Evolutionary conservation across 1,284 basidiomycete species (phyloP).

Genomic region (Flammula alnicola): DNA sequence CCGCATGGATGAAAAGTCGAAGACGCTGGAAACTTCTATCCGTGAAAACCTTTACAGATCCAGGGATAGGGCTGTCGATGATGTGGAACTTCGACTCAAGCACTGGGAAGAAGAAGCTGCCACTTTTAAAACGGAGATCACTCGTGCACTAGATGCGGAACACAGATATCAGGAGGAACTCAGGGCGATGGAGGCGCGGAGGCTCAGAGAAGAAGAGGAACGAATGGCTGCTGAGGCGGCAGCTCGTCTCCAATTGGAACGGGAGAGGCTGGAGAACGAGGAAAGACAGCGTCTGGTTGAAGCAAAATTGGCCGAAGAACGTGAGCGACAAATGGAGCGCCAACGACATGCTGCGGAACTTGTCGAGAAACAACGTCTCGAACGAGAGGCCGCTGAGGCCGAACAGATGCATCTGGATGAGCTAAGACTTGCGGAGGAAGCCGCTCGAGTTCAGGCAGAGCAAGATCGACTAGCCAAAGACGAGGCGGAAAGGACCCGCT

Average conservation of each 20-base stretch:
- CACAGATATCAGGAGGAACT: conserved; percentile 34
- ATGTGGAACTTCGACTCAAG: conserved; percentile 51
- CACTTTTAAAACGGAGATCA: conserved; percentile 41
- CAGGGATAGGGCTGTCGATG: conserved; percentile 51
- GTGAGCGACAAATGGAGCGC: conserved; percentile 34
- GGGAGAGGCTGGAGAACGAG: conserved; percentile 36
- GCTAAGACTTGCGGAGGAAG: conserved; percentile 35
- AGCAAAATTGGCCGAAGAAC: conserved; percentile 39
- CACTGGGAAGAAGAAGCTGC: conserved; percentile 52
- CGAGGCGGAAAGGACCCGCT: conserved; percentile 33
- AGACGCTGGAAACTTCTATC: conserved; percentile 42
- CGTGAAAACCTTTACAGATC: conserved; percentile 50
- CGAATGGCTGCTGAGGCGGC: conserved; percentile 40
- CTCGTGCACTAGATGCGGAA: conserved; percentile 41
- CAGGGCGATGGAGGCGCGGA: conserved; percentile 31
- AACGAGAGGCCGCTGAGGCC: conserved; percentile 33
- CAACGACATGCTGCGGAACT: conserved; percentile 27
- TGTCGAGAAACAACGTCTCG: conserved; percentile 29
- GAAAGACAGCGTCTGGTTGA: conserved; percentile 35
- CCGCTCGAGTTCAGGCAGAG: conserved; percentile 33
- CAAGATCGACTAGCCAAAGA: conserved; percentile 33
- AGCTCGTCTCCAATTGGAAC: conserved; percentile 38
- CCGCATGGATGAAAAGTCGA: conserved; percentile 51
- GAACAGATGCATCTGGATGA: conserved; percentile 33
- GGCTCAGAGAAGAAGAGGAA: conserved; percentile 35